phyloP scores from a whole-genome alignment of 768 basidiomycete species.

The Panaeolus cyanescens region DNA sequence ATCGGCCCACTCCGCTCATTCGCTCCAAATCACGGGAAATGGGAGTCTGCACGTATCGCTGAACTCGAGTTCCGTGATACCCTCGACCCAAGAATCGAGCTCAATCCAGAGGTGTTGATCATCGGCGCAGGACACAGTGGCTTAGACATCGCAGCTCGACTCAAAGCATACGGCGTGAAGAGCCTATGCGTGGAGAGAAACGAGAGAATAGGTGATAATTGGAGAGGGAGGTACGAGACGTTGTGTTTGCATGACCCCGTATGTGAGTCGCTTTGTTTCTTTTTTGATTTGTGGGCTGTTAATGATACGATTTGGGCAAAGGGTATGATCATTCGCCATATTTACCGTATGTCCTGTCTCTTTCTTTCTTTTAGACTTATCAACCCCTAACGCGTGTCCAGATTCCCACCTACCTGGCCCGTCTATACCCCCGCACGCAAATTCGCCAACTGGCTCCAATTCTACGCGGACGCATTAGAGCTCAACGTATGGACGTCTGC shows the following conservation, averaged over 20 bases:
- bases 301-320: conserved; percentile 11
- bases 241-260: conserved; percentile 56
- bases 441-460: conserved; percentile 56
- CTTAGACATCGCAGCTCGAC: conserved; percentile 53
- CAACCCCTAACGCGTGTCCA: conserved; percentile 17
- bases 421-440: conserved; percentile 52
- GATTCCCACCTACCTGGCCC: conserved; percentile 63
- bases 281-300: background rate
- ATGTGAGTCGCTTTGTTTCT: conserved; percentile 27
- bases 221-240: conserved; percentile 61
- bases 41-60: conserved; percentile 45
- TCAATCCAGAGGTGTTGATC: conserved; percentile 53
- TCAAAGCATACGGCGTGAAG: conserved; percentile 50
- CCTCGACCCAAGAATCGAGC: conserved; percentile 45
- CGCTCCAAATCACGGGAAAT: conserved; percentile 48
- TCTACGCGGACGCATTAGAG: conserved; percentile 33
- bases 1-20: conserved; percentile 40
- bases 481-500: conserved; percentile 50
- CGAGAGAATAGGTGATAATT: conserved; percentile 53
- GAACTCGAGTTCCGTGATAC: no score
- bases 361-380: background rate
- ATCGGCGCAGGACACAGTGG: conserved; percentile 61
- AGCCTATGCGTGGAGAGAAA: conserved; percentile 58
- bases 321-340: conserved; percentile 61
- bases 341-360: conserved; percentile 37